These are phyloP conservation scores for Sugiyamaella mastotermitis DNA, from an alignment of 805 yeast genomes.

Conservation along the genomic window DNA sequence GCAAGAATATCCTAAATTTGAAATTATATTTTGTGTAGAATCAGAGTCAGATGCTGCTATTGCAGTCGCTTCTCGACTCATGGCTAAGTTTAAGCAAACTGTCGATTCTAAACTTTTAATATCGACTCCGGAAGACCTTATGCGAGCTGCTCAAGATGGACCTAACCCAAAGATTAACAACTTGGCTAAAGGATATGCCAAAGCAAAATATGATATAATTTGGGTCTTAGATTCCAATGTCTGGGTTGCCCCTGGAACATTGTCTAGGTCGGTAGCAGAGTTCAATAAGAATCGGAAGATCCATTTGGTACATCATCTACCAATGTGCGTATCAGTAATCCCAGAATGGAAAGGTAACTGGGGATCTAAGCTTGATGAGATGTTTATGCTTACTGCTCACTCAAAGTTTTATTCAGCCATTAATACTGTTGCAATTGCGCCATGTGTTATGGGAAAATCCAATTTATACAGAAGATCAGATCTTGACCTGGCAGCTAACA, in stretches of 20 bases:
- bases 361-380: conserved; percentile 75
- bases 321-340: conserved; percentile 36
- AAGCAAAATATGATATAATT: conserved; percentile 63
- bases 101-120: conserved; percentile 55
- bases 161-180: conserved; percentile 90
- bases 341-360: conserved; percentile 32
- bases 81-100: conserved; percentile 47
- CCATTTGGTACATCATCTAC: conserved; percentile 75
- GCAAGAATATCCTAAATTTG: conserved; percentile 67
- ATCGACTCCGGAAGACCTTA: no score
- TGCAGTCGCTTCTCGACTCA: conserved; percentile 45
- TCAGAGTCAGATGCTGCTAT: conserved; percentile 57
- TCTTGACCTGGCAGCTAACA: conserved; percentile 33
- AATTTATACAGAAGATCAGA: conserved; percentile 67
- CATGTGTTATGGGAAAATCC: conserved; percentile 89
- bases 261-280: conserved; percentile 53
- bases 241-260: conserved; percentile 62
- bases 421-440: conserved; percentile 68
- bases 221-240: conserved; percentile 89
- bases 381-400: conserved; percentile 79
- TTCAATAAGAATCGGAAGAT: conserved; percentile 39
- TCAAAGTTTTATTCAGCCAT: conserved; percentile 78
- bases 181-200: conserved; percentile 68
- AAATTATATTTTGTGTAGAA: conserved; percentile 73
- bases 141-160: conserved; percentile 49